Evolutionary conservation across 306 rosid species (phyloP).

Genomic region (Cicer arietinum): DNA sequence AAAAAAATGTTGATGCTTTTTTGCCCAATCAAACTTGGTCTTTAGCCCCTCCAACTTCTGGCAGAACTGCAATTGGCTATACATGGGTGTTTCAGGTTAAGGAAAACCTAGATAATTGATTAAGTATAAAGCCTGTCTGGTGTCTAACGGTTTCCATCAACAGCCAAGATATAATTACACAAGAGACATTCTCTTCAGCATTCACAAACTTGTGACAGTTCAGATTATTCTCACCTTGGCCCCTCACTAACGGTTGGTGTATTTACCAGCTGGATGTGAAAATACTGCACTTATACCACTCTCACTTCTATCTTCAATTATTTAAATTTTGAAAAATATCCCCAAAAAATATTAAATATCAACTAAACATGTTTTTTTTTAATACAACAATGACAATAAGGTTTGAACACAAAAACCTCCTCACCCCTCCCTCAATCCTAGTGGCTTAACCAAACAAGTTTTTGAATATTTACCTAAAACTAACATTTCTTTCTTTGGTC

Average conservation of each 20-base stretch:
- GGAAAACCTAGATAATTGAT: not conserved
- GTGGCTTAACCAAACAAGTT: constrained; percentile 2
- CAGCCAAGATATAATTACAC: not conserved
- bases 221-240: not conserved
- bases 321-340: not conserved
- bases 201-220: not conserved
- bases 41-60: not conserved
- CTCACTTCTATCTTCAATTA: constrained; percentile 6
- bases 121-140: not conserved
- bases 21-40: not conserved
- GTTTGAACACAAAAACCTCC: not conserved
- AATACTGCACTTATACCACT: constrained; percentile 15
- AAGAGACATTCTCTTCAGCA: not conserved
- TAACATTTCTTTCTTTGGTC: not conserved
- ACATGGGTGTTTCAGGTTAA: not conserved
- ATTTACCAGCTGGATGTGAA: not conserved
- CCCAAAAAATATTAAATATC: not conserved
- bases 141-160: not conserved
- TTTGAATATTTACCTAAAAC: not conserved
- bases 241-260: not conserved
- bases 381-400: not conserved
- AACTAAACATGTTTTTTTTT: not conserved
- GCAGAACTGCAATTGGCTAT: constrained; percentile 1
- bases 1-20: not conserved
- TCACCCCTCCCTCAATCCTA: not conserved